A percentile compares a stretch with the other conserved stretches of the same genome.
phyloP scores from a whole-genome alignment of 1,284 basidiomycete genomes.

The Cutaneotrichosporon mucoides region DNA sequence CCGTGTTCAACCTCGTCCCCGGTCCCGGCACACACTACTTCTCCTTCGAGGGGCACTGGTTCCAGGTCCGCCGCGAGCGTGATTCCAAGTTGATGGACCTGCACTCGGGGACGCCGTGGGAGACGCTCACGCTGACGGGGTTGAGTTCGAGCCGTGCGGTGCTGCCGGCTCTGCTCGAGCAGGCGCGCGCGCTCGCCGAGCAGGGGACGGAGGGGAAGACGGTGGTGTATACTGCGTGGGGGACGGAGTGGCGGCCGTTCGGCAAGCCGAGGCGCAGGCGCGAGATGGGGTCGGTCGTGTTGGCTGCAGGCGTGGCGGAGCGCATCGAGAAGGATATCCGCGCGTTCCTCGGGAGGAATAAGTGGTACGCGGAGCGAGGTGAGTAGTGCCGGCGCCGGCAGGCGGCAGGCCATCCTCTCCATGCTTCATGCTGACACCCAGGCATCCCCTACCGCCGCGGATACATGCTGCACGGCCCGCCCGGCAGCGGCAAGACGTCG shows the following conservation, averaged over 20 bases:
- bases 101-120: slow-evolving; percentile 91
- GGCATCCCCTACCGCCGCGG: slow-evolving; percentile 97
- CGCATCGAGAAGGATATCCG: slow-evolving; percentile 73
- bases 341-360: slow-evolving; percentile 74
- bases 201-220: slow-evolving; percentile 87
- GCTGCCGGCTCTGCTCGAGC: slow-evolving; percentile 74
- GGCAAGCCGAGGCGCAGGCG: slow-evolving; percentile 86
- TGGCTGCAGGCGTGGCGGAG: slow-evolving; percentile 76
- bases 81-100: slow-evolving; percentile 88
- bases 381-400: slow-evolving; percentile 26
- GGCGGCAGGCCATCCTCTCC: not conserved
- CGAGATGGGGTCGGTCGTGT: slow-evolving; percentile 84
- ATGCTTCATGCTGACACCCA: slow-evolving; percentile 38
- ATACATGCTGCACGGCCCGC: slow-evolving; percentile 91
- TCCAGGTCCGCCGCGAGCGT: slow-evolving; percentile 86
- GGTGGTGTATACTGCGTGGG: slow-evolving; percentile 94
- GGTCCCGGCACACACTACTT: slow-evolving; percentile 95
- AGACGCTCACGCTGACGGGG: slow-evolving; percentile 92
- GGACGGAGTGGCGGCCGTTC: slow-evolving; percentile 93
- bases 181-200: slow-evolving; percentile 85
- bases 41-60: slow-evolving; percentile 82
- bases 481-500: slow-evolving; percentile 96
- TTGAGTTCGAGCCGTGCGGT: slow-evolving; percentile 77
- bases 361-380: slow-evolving; percentile 98
- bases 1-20: slow-evolving; percentile 86